These are phyloP conservation scores for Cystobasidium ongulense DNA, from an alignment of 768 basidiomycete species.

Conservation along the genomic window DNA sequence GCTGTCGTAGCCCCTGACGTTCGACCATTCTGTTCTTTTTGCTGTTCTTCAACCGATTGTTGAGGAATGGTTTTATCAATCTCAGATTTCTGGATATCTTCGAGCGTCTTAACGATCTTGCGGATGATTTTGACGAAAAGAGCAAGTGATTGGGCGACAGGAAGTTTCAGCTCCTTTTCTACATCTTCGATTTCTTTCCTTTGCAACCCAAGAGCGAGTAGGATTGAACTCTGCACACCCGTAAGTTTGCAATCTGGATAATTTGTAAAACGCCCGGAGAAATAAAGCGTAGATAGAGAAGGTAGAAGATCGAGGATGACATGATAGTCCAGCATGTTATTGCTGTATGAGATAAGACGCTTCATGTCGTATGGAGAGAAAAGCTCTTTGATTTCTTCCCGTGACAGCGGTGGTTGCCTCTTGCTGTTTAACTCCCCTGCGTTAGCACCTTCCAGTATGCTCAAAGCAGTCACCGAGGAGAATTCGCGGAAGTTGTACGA, in stretches of 20 bases:
- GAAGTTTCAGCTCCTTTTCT: slow-evolving; percentile 78
- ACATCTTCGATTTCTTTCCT: slow-evolving; percentile 80
- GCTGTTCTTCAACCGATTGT: neutral
- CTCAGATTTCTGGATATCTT: slow-evolving; percentile 42
- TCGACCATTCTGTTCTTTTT: neutral
- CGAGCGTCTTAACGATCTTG: slow-evolving; percentile 55
- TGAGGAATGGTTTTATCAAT: slow-evolving; percentile 35
- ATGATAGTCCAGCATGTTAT: slow-evolving; percentile 86
- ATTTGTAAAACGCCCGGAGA: slow-evolving; percentile 55
- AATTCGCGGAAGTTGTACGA: slow-evolving; percentile 95
- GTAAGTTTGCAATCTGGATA: slow-evolving; percentile 59
- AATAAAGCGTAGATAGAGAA: slow-evolving; percentile 68
- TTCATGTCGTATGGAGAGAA: slow-evolving; percentile 91
- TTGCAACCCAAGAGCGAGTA: slow-evolving; percentile 81
- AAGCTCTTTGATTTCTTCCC: slow-evolving; percentile 56
- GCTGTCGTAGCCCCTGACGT: slow-evolving; percentile 19
- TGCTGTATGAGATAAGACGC: slow-evolving; percentile 87
- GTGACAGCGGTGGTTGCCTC: slow-evolving; percentile 48
- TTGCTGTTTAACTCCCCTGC: slow-evolving; percentile 39
- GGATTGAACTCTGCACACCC: slow-evolving; percentile 81
- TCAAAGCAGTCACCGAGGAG: slow-evolving; percentile 73
- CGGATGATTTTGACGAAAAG: slow-evolving; percentile 83
- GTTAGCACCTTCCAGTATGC: slow-evolving; percentile 77
- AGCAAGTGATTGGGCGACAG: slow-evolving; percentile 78
- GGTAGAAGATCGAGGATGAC: slow-evolving; percentile 89